phyloP scores from a whole-genome alignment of 805 yeast genomes.

The Priceomyces haplophilus region DNA sequence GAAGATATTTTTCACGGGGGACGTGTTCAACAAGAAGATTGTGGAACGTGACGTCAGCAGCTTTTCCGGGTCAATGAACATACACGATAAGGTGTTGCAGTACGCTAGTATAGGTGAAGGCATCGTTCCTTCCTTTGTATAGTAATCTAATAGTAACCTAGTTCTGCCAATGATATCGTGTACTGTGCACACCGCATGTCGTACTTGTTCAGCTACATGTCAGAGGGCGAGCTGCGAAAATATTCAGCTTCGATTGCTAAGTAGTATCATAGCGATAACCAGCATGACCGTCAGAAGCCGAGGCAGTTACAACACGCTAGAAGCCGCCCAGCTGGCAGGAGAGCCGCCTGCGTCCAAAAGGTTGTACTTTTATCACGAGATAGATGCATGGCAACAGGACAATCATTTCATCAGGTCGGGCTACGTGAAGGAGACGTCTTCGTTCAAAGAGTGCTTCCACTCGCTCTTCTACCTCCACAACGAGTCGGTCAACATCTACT shows the following conservation, averaged over 20 bases:
- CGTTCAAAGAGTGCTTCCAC: slow-evolving; percentile 43
- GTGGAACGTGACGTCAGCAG: slow-evolving; percentile 15
- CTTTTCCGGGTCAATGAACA: slow-evolving; percentile 19
- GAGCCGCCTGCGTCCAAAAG: not conserved
- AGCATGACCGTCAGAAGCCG: not conserved
- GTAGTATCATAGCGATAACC: too few relatives aligned
- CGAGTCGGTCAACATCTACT: slow-evolving; percentile 68
- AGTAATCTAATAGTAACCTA: not conserved
- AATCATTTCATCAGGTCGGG: slow-evolving; percentile 65
- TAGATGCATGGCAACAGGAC: slow-evolving; percentile 73
- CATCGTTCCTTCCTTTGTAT: slow-evolving; percentile 55
- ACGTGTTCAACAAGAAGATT: slow-evolving; percentile 35
- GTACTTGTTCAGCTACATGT: too few relatives aligned
- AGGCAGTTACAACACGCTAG: not conserved
- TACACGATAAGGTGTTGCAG: slow-evolving; percentile 34
- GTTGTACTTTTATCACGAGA: slow-evolving; percentile 46
- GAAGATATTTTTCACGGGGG: slow-evolving; percentile 43
- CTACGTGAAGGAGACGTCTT: slow-evolving; percentile 56
- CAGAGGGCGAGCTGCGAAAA: too few relatives aligned
- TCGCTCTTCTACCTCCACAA: slow-evolving; percentile 60
- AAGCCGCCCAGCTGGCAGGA: not conserved
- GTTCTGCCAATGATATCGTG: too few relatives aligned
- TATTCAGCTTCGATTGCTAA: too few relatives aligned
- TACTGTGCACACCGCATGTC: too few relatives aligned
- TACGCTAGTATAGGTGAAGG: slow-evolving; percentile 53